Base-by-base conservation (phyloP, 495 filamentous ascomycete species). In the Podospora didyma region DNA sequence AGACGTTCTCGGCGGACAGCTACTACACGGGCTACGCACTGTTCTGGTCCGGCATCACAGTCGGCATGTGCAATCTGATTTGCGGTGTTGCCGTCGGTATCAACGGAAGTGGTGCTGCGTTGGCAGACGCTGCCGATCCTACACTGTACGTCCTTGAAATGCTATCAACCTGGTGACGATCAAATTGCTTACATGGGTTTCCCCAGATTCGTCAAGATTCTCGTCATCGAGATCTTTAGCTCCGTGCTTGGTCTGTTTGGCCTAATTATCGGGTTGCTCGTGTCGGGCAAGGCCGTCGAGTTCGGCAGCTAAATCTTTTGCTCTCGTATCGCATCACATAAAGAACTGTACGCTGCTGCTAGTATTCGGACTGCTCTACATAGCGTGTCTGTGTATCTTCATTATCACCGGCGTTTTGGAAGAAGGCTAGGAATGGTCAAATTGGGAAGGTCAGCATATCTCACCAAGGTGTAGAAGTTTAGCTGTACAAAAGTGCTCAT, bases 141-240 rank as follows among this genome's bases (percentile, higher is more conserved):
- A 89, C 80, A 59, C 75, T 99, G 89, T 96, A 78, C 71, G 90
- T 80, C 7, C 14, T 34, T 35, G 9, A 0, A 9, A 49, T 19
- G 24, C 16, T 53, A 19, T 26, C 23, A 16, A 37, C n/a, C 7
- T 46, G 22, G 23, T 51, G 11, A 31, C 10, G 20, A 26, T 46
- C 31, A 14, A 34, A 46, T 60, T 51, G 14, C 60, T 74, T 62
- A 72, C 62, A n/a, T 48, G 20, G 1, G 7, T 2, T 47, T 46
- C 14, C 56, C 46, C 55, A 96, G 92, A 49, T 99, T 99, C 75
- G 92, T 99, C 73, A 96, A 96, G 78, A 96, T 97, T 64, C 86
- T 99, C 41, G 92, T 99, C 61, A 92, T 99, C 64, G 95, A 99
- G 75, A 99, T 99, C 71, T 99, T 99, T 79, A 97, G 94, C 67